A percentile compares a stretch with the other conserved stretches of the same genome.
Conservation (phyloP, 2,329 filamentous ascomycete genomes). For the Colletotrichum chrysophilum region DNA sequence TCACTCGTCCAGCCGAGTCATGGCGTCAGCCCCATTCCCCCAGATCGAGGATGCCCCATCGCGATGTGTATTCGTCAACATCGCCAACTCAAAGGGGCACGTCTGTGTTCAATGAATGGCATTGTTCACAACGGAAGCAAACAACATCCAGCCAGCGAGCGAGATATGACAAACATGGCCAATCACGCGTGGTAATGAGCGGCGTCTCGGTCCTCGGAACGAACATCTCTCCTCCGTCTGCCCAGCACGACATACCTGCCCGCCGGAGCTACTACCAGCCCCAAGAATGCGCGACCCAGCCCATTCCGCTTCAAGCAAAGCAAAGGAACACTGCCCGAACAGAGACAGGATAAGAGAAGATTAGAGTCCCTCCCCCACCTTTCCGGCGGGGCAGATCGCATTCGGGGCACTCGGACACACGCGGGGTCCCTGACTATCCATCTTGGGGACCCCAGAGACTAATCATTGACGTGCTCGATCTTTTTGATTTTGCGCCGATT, state of each 20-base stretch:
- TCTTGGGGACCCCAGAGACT: background rate
- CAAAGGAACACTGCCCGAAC: background rate
- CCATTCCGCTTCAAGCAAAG: background rate
- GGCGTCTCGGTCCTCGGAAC: background rate
- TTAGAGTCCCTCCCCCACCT: background rate
- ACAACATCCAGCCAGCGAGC: background rate
- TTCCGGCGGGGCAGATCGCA: constrained; percentile 14
- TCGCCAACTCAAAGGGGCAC: background rate
- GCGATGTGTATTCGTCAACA: background rate
- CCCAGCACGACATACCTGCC: background rate
- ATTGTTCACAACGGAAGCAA: background rate
- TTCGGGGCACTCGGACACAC: background rate
- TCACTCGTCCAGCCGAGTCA: background rate
- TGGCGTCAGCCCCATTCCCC: background rate
- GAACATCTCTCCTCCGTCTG: background rate
- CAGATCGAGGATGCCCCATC: background rate
- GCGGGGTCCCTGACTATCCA: constrained; percentile 1
- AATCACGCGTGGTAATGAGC: background rate
- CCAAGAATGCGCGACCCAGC: background rate
- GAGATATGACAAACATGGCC: background rate
- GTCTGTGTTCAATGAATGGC: background rate
- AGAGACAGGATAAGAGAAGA: background rate
- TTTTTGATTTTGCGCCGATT: background rate
- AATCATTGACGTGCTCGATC: constrained; percentile 19
- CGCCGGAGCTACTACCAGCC: background rate